These are phyloP conservation scores for Phlebiopsis gigantea DNA, from an alignment of 768 basidiomycete species.

Conservation along the genomic window DNA sequence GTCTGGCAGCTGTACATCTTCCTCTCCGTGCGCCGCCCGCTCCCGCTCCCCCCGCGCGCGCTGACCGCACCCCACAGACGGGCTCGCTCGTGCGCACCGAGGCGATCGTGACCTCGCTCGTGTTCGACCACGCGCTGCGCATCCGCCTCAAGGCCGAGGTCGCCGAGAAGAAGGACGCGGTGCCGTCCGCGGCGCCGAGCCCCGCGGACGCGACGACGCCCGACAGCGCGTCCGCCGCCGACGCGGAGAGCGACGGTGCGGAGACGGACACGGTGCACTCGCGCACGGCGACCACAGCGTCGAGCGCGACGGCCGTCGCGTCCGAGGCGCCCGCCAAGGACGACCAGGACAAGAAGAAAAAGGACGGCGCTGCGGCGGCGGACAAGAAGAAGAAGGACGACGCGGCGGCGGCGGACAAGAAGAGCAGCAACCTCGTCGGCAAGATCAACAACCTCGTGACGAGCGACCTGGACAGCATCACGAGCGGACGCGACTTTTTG, in stretches of 20 bases:
- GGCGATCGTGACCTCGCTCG: slow-evolving; percentile 9
- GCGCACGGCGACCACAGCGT: not conserved
- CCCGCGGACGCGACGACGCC: slow-evolving; percentile 1
- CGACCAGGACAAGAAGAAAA: no score
- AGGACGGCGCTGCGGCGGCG: not conserved
- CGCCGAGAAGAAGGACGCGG: not conserved
- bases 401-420: slow-evolving; percentile 10
- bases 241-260: not conserved
- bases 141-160: slow-evolving; percentile 13
- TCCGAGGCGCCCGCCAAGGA: no score
- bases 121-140: slow-evolving; percentile 16
- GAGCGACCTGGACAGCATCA: slow-evolving; percentile 16
- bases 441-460: slow-evolving; percentile 76
- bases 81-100: slow-evolving; percentile 5
- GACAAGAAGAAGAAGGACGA: not conserved
- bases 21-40: slow-evolving; percentile 8
- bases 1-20: slow-evolving; percentile 8
- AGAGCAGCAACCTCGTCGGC: slow-evolving; percentile 52
- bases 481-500: slow-evolving; percentile 17
- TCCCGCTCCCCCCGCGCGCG: no score
- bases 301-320: not conserved
- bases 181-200: not conserved
- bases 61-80: no score
- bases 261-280: slow-evolving; percentile 4
- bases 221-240: not conserved